A percentile compares a stretch with the other conserved stretches of the same genome.
Evolutionary conservation across 2,329 filamentous ascomycete genomes (phyloP).

Genomic region (Sclerotinia minor): DNA sequence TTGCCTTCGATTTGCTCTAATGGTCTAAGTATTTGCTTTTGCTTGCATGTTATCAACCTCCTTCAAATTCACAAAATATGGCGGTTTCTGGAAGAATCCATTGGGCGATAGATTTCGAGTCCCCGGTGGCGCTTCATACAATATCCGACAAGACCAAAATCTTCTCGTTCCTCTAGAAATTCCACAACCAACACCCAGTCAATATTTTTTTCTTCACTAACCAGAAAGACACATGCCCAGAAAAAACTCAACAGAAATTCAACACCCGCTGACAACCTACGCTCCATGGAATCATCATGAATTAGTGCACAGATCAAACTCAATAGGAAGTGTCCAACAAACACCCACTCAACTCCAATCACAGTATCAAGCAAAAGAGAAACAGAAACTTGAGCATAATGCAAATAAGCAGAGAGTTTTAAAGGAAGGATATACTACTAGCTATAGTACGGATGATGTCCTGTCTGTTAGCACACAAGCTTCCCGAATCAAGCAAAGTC

Average conservation of each 20-base stretch:
- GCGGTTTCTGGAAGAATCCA: not conserved
- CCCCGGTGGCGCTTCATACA: not conserved
- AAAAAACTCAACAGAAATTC: not conserved
- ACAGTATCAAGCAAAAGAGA: not conserved
- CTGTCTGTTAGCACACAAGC: not conserved
- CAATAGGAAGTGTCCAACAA: not conserved
- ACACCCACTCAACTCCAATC: not conserved
- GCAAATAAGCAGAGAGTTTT: not conserved
- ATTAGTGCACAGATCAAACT: not conserved
- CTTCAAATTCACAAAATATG: not conserved
- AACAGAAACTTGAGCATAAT: not conserved
- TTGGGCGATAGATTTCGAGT: not conserved
- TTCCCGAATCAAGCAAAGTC: not conserved
- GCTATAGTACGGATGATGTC: too few species aligned
- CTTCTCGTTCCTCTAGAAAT: not conserved
- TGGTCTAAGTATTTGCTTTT: not conserved
- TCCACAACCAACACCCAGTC: not conserved
- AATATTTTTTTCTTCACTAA: not conserved
- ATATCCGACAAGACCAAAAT: not conserved
- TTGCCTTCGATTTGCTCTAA: not conserved
- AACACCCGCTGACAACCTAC: not conserved
- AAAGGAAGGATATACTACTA: not conserved
- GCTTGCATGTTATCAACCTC: not conserved
- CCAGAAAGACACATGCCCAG: not conserved
- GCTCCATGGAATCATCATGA: conserved; percentile 4